phyloP scores from a whole-genome alignment of 108 stramenopile genomes.

The Cyclostephanos tholiformis region DNA sequence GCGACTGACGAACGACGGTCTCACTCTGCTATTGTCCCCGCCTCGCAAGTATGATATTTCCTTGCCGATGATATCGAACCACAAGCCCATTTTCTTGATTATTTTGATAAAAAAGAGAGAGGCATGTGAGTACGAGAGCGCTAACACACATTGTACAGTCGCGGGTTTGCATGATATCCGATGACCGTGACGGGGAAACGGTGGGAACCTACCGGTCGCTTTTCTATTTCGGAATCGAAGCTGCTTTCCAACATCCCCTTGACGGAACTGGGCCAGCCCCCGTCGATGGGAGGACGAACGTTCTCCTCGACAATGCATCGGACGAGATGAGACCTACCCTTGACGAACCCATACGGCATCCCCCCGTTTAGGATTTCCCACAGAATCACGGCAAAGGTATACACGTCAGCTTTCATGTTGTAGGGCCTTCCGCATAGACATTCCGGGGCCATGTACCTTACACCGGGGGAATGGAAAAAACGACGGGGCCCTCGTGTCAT shows the following conservation, averaged over 20 bases:
- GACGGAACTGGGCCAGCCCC: slow-evolving; percentile 13
- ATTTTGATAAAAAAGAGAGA: not conserved
- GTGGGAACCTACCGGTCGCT: slow-evolving; percentile 14
- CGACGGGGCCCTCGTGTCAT: too few species aligned
- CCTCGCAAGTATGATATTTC: slow-evolving; percentile 1
- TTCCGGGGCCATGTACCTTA: slow-evolving; percentile 30
- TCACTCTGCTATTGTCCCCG: not conserved
- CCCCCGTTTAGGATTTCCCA: slow-evolving; percentile 42
- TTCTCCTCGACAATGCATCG: slow-evolving; percentile 19
- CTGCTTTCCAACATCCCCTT: slow-evolving; percentile 36
- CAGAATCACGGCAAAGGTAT: slow-evolving; percentile 39
- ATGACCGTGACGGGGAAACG: not conserved
- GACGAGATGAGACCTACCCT: slow-evolving; percentile 13
- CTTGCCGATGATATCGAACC: slow-evolving; percentile 1
- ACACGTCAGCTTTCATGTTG: slow-evolving; percentile 47
- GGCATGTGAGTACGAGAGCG: not conserved
- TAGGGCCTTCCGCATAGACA: slow-evolving; percentile 11
- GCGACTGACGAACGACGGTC: not conserved
- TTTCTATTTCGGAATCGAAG: slow-evolving; percentile 16
- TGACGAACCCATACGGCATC: slow-evolving; percentile 14
- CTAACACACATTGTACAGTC: not conserved
- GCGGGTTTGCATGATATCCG: too few species aligned
- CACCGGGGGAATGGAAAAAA: too few species aligned
- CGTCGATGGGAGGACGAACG: slow-evolving; percentile 21
- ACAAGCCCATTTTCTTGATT: slow-evolving; percentile 7